These are phyloP conservation scores for Ustilago vetiveriae DNA, from an alignment of 1,284 basidiomycete genomes.

Conservation along the genomic window DNA sequence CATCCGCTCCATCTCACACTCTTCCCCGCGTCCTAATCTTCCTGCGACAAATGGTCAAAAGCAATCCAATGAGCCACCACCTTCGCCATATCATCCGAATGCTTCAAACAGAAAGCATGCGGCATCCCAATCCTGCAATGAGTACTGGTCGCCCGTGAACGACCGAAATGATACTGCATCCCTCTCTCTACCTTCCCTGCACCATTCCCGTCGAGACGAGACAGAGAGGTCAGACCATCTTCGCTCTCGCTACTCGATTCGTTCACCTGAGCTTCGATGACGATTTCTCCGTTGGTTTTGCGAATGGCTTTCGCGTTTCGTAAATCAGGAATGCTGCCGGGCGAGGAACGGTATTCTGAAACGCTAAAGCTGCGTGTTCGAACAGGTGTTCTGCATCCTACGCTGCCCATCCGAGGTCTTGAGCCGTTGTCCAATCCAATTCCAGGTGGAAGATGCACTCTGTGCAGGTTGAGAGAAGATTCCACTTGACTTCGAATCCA, in stretches of 20 bases:
- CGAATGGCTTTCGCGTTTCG: conserved; percentile 33
- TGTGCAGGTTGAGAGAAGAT: conserved; percentile 17
- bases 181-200: not conserved
- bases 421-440: conserved; percentile 1
- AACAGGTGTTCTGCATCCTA: conserved; percentile 1
- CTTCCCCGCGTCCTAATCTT: too few relatives aligned
- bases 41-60: conserved; percentile 17
- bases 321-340: conserved; percentile 18
- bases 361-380: conserved; percentile 39
- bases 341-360: conserved; percentile 27
- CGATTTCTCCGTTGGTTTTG: conserved; percentile 43
- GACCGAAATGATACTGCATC: conserved; percentile 14
- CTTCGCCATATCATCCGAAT: conserved; percentile 37
- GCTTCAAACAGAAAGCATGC: conserved; percentile 53
- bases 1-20: too few relatives aligned
- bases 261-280: conserved; percentile 37
- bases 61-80: conserved; percentile 32
- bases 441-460: conserved; percentile 17
- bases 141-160: conserved; percentile 27
- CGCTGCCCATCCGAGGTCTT: not conserved
- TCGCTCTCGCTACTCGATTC: conserved; percentile 22
- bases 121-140: conserved; percentile 52
- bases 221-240: conserved; percentile 1
- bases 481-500: conserved; percentile 51
- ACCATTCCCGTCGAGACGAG: too few relatives aligned